Base-by-base conservation (phyloP, 176 grass and related monocot genomes). In the Panicum miliaceum region DNA sequence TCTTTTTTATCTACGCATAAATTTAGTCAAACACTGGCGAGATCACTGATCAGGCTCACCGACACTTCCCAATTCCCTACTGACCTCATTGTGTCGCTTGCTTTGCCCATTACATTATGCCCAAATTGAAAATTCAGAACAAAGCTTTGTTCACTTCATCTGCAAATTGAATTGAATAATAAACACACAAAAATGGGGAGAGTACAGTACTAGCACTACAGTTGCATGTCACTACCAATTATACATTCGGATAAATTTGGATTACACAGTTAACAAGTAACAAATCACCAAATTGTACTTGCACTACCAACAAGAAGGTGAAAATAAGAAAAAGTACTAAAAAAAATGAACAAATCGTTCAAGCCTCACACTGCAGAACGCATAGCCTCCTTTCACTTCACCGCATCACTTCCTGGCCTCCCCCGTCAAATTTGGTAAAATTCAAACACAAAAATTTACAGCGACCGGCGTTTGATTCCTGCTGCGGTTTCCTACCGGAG, bases 381-480 rank as follows among this genome's bases (percentile, higher is more conserved):
- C 34, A 68, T 52, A 84, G 4, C 18, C n/a, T 61, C 18, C 19
- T n/a, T 63, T 38, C 60, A 11, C 37, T 48, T 37, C 52, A 65
- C 42, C 51, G 1, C 54, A 2, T 26, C 46, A 50, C 73, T 60
- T 36, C 10, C 56, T 43, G 48, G n/a, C 36, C 56, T 68, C 66
- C 81, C 69, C 77, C 70, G 69, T 81, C 81, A 84, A 87, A 84
- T 84, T 87, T 81, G 52, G 81, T 81, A 69, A 64, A 84, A 57
- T 90, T 80, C 88, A 91, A 91, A 91, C 32, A 29, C 27, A 70
- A 77, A 70, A 77, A 79, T 91, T 70, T 91, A 91, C 89, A 87
- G 85, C 85, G 42, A 56, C 81, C 43, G 51, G 73, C 75, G 51
- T 69, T 84, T 87, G 89, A 79, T 90, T 82, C 47, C 47, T 43